Percentiles rank a stretch among this genome's conserved stretches.
phyloP scores from a whole-genome alignment of 768 basidiomycete genomes.

The Trametes villosa region DNA sequence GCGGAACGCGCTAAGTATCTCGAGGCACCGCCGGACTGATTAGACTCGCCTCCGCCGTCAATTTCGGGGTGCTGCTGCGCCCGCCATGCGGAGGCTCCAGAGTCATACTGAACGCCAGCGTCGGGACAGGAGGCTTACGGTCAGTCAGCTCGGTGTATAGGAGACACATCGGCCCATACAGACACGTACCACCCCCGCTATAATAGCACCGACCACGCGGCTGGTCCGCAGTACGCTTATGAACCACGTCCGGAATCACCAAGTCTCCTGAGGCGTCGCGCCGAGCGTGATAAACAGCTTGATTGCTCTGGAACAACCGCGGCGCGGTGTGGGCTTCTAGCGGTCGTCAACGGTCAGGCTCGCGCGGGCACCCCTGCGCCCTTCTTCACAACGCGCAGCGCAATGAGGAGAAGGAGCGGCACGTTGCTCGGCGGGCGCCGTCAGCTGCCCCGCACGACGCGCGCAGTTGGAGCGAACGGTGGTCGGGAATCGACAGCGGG shows the following conservation, averaged over 20 bases:
- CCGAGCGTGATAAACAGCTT: conserved; percentile 4
- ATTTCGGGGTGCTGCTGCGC: conserved; percentile 3
- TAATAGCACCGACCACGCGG: neutral
- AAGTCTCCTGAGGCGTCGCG: conserved; percentile 8
- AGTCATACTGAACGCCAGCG: neutral
- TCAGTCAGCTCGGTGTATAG: no score
- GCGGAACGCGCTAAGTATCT: neutral
- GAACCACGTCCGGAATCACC: neutral
- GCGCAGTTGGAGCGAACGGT: conserved; percentile 10
- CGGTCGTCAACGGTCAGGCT: neutral
- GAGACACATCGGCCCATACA: no score
- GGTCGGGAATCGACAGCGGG: conserved; percentile 6
- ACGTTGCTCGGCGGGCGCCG: neutral
- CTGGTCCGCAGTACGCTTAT: conserved; percentile 1
- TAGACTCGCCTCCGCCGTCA: conserved; percentile 8
- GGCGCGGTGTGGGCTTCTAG: conserved; percentile 1
- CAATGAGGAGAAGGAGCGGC: neutral
- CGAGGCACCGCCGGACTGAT: conserved; percentile 10
- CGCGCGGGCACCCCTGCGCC: neutral
- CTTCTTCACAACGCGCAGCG: no score
- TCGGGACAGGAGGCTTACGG: neutral
- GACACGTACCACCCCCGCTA: no score
- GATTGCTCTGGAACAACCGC: conserved; percentile 4
- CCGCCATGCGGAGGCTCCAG: neutral
- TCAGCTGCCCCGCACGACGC: neutral